These are phyloP conservation scores for Debaryomyces sp. DNA, from an alignment of 1,139 yeast genomes.

Conservation along the genomic window DNA sequence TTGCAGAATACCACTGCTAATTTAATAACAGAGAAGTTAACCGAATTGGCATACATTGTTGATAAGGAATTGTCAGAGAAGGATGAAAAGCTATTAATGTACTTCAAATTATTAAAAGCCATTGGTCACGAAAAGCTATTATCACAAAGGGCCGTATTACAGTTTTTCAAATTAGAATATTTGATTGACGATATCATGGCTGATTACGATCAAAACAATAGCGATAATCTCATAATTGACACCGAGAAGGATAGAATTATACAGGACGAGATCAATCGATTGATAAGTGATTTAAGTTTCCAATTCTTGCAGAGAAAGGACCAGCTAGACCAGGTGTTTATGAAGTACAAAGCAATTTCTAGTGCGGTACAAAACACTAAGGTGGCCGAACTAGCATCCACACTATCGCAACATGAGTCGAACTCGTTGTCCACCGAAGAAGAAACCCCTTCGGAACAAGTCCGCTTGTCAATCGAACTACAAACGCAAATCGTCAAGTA, in stretches of 20 bases:
- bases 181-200: slow-evolving; percentile 27
- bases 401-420: slow-evolving; percentile 13
- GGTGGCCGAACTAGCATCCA: slow-evolving; percentile 23
- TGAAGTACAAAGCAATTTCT: slow-evolving; percentile 19
- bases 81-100: slow-evolving; percentile 36
- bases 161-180: slow-evolving; percentile 42
- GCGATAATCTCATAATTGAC: slow-evolving; percentile 20
- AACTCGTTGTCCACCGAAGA: not conserved
- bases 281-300: slow-evolving; percentile 43
- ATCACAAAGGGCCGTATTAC: slow-evolving; percentile 38
- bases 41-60: slow-evolving; percentile 42
- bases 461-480: slow-evolving; percentile 3
- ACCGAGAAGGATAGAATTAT: slow-evolving; percentile 34
- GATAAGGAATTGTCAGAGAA: slow-evolving; percentile 44
- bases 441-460: not conserved
- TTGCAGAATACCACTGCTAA: slow-evolving; percentile 39
- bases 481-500: slow-evolving; percentile 1
- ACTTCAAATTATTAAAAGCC: slow-evolving; percentile 30
- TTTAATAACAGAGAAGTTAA: slow-evolving; percentile 40
- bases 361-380: slow-evolving; percentile 14
- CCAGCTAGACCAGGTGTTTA: slow-evolving; percentile 26
- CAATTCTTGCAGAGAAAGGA: slow-evolving; percentile 39
- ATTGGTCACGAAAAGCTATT: slow-evolving; percentile 32
- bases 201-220: slow-evolving; percentile 13
- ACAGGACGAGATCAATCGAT: slow-evolving; percentile 47